phyloP scores from a whole-genome alignment of 257 asterid species.

The Nicotiana obtusifolia region DNA sequence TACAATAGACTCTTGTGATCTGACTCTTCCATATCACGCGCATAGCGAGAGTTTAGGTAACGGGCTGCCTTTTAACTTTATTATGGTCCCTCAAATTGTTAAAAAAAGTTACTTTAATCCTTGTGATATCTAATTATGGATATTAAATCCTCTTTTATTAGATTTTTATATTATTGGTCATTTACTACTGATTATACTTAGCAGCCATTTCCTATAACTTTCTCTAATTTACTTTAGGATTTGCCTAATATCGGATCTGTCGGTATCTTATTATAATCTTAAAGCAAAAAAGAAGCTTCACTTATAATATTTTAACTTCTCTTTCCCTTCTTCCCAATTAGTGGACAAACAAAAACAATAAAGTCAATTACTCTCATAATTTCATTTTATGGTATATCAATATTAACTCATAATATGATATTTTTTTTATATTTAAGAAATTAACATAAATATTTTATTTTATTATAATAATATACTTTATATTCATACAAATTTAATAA shows the following conservation, averaged over 20 bases:
- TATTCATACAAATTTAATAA: too few species aligned
- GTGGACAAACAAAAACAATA: background rate
- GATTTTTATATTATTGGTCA: background rate
- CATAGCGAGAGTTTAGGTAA: too few species aligned
- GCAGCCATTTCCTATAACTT: background rate
- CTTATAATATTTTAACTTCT: background rate
- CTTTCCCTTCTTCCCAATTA: background rate
- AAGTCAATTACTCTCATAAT: background rate
- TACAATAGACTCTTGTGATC: too few species aligned
- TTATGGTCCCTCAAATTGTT: background rate
- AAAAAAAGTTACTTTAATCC: too few species aligned
- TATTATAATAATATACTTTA: too few species aligned
- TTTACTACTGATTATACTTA: background rate
- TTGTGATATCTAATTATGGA: too few species aligned
- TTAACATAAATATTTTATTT: too few species aligned
- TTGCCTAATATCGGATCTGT: background rate
- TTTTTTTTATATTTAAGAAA: too few species aligned
- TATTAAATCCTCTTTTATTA: background rate
- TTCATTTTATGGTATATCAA: too few species aligned
- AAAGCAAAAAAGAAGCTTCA: background rate
- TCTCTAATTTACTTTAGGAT: background rate
- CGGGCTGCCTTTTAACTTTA: background rate
- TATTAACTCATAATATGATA: too few species aligned
- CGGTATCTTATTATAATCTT: background rate
- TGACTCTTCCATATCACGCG: rapidly evolving